Base-by-base conservation (phyloP, 2,329 filamentous ascomycete genomes). In the Colletotrichum musicola region DNA sequence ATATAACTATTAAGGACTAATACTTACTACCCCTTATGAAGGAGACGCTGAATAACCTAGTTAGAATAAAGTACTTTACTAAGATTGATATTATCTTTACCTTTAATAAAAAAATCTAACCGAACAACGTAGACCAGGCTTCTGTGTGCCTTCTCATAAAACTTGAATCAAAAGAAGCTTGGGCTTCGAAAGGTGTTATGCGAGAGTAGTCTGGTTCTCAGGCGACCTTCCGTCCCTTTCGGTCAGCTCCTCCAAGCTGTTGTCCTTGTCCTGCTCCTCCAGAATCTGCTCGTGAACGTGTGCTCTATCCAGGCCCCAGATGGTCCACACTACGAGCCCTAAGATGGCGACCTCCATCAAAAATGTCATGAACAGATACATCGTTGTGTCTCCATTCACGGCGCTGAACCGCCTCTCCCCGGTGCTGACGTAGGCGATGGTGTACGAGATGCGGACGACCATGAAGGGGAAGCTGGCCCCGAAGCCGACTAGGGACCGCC, bases 361-460 rank as follows among this genome's bases (percentile, higher is more conserved):
- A 3, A 72, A 27, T 0, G 64, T 64, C 70, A 72, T 72, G 42
- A 64, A 53, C 1, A 72, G 44, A 38, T 72, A 72, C 0, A 38
- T 60, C 14, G 62, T 57, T 13, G 70, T 63, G 12, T 71, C 62
- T 0, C 71, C 71, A 6, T 61, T 65, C 16, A 72, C 64, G 4
- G 70, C 70, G 27, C 69, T 72, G 47, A 70, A 72, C 10, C 27
- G 64, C 10, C 30, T 50, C 14, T 66, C 42, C 13, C 71, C 71
- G 2, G 71, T 72, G 4, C 69, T 72, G 14, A 69, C 64, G 30
- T 68, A 72, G 18, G 71, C 54, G 4, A 72, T 68, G 14, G 71
- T 69, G 13, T 72, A 72, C 1, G 71, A 47, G 12, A 71, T 69
- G 4, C 71, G 71, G 1, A 72, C 49, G 5, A 67, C 62, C 64